Evolutionary conservation across 1,284 basidiomycete genomes (phyloP).

Genomic region (Pascua guehoae): DNA sequence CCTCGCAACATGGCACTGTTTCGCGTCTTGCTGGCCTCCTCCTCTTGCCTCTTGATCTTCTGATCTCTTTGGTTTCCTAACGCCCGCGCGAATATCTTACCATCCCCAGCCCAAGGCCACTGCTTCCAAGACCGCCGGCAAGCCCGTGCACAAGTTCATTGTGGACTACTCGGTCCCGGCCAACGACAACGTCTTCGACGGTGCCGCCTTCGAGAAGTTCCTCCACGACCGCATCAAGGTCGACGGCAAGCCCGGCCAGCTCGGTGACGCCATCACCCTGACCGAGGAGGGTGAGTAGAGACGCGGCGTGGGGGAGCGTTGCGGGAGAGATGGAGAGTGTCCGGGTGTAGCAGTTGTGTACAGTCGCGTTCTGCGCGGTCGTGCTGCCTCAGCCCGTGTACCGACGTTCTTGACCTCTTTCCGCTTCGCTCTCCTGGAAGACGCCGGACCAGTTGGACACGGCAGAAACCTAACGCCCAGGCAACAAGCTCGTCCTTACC

Average conservation of each 20-base stretch:
- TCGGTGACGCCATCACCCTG: constrained; percentile 80
- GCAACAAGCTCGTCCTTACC: constrained; percentile 73
- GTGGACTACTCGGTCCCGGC: constrained; percentile 94
- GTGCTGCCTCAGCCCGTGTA: too few species aligned
- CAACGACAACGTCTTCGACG: constrained; percentile 83
- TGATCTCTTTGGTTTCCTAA: too few species aligned
- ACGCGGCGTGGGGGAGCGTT: too few species aligned
- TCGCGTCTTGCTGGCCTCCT: too few species aligned
- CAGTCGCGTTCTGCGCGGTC: too few species aligned
- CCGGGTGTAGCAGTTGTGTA: too few species aligned
- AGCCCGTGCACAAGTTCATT: constrained; percentile 78
- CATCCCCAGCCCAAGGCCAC: constrained; percentile 43
- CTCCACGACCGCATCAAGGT: constrained; percentile 93
- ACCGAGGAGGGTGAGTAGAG: constrained; percentile 66
- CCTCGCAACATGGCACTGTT: too few species aligned
- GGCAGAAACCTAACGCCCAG: constrained; percentile 42
- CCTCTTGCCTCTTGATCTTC: too few species aligned
- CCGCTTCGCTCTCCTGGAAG: too few species aligned
- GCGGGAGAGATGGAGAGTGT: not conserved
- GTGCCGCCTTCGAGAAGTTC: constrained; percentile 86
- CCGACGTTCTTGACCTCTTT: too few species aligned
- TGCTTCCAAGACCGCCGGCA: constrained; percentile 55
- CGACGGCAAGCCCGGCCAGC: constrained; percentile 63
- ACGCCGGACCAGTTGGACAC: too few species aligned
- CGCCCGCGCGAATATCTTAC: too few species aligned